Evolutionary conservation across 495 filamentous ascomycete genomes (phyloP), one percentile per base, ranked within the genome.

Genomic region (Paragyromitra xinjiangensis): DNA sequence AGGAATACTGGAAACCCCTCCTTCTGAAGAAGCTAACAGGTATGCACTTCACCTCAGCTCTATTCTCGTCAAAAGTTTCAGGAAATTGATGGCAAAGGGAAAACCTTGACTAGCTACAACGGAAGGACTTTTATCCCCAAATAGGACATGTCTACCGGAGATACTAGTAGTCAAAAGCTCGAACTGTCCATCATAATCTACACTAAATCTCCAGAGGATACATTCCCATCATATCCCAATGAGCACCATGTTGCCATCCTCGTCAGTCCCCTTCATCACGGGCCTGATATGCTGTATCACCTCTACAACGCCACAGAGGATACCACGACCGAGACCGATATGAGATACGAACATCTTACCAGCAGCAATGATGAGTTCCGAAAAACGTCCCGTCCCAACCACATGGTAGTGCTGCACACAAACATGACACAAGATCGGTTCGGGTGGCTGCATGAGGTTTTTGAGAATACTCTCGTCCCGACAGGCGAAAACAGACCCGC

Each of bases 171-270:
- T 11, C 40, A 62, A 48, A 69, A 16, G 5, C 24, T 40, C n/a
- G 34, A 51, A 11, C 4, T 48, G 4, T 55, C 56, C n/a, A 39
- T 53, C 14, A 64, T 39, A 40, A 71, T 64, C 19, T 64, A 45
- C 59, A 62, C 19, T 12, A 51, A 53, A 37, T 34, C 7, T 24
- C 69, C 29, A 44, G 34, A 64, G 22, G 69, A 55, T n/a, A 64
- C 14, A 11, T 72, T 55, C 22, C 14, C 44, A 29, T 37, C 40
- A 40, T 44, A 40, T n/a, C 8, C 37, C 14, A 12, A 19, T 16
- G 11, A 14, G 19, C 53, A 71, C 12, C 24, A 71, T 62, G 11
- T 39, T 53, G 29, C 44, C 26, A 19, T 59, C 26, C 37, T 59
- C 14, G 3, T 69, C 19, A 58, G 34, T 19, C 16, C 66, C 19